These are phyloP conservation scores for Carex cristatella DNA, from an alignment of 176 grass and related monocot species.

Conservation along the genomic window DNA sequence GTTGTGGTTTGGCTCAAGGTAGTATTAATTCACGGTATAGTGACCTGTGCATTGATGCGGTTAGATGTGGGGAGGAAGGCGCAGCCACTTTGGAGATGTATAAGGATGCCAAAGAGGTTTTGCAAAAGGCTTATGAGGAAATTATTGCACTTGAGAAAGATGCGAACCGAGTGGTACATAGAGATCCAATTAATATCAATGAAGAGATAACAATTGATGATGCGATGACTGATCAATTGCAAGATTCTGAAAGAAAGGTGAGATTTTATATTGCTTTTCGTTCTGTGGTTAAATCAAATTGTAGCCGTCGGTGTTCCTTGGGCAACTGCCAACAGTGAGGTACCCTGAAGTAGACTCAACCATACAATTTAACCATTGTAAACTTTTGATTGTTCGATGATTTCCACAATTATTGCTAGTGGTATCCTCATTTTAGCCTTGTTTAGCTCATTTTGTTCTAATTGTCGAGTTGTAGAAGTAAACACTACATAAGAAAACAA, in stretches of 20 bases:
- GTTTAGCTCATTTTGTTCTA: not conserved
- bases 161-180: constrained; percentile 40
- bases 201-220: constrained; percentile 81
- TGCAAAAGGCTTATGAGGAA: constrained; percentile 72
- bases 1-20: constrained; percentile 26
- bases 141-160: constrained; percentile 73
- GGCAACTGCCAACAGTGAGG: not conserved
- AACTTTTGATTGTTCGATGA: not conserved
- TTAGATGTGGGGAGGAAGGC: constrained; percentile 70
- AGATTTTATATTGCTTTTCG: constrained; percentile 9
- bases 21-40: constrained; percentile 51
- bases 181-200: constrained; percentile 89
- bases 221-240: constrained; percentile 54
- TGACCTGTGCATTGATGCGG: constrained; percentile 61
- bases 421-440: not conserved
- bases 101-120: constrained; percentile 73
- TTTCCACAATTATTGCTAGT: not conserved
- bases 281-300: constrained; percentile 6
- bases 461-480: not conserved
- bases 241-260: constrained; percentile 81
- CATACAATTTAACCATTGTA: not conserved
- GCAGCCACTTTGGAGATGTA: constrained; percentile 47
- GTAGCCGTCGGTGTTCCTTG: not conserved
- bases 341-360: constrained; percentile 16
- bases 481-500: not conserved